These are phyloP conservation scores for Linum lewisii DNA, from an alignment of 345 rosid genomes.

Conservation along the genomic window DNA sequence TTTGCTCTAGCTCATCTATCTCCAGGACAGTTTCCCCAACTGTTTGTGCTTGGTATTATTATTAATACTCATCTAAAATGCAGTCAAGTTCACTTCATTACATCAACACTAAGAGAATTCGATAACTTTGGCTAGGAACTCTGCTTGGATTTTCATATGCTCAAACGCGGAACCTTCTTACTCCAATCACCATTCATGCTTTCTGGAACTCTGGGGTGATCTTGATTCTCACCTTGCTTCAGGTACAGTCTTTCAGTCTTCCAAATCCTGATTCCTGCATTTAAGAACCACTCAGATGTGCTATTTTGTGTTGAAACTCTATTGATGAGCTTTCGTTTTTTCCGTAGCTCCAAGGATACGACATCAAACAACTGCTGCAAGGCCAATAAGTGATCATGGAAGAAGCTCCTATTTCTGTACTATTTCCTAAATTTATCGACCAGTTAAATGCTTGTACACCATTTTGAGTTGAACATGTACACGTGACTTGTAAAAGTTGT, in stretches of 20 bases:
- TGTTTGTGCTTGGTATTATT: constrained; percentile 73
- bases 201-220: constrained; percentile 87
- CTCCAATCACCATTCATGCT: constrained; percentile 76
- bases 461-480: too few species aligned
- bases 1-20: constrained; percentile 90
- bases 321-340: neutral
- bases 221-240: constrained; percentile 72
- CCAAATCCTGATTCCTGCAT: neutral
- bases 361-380: constrained; percentile 70
- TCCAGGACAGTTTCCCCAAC: constrained; percentile 86
- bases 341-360: constrained; percentile 68
- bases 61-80: constrained; percentile 2
- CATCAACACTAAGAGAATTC: neutral
- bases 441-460: too few species aligned
- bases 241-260: constrained; percentile 30
- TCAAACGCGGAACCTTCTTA: constrained; percentile 76
- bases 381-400: constrained; percentile 14
- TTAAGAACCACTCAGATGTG: neutral
- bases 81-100: neutral
- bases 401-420: too few species aligned
- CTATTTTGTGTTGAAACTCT: neutral
- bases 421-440: too few species aligned
- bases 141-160: constrained; percentile 80
- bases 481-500: too few species aligned
- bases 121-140: constrained; percentile 30